Percentiles rank a stretch among this genome's conserved stretches.
Conservation (phyloP, 148 eudicot genomes). For the Oxyria digyna region DNA sequence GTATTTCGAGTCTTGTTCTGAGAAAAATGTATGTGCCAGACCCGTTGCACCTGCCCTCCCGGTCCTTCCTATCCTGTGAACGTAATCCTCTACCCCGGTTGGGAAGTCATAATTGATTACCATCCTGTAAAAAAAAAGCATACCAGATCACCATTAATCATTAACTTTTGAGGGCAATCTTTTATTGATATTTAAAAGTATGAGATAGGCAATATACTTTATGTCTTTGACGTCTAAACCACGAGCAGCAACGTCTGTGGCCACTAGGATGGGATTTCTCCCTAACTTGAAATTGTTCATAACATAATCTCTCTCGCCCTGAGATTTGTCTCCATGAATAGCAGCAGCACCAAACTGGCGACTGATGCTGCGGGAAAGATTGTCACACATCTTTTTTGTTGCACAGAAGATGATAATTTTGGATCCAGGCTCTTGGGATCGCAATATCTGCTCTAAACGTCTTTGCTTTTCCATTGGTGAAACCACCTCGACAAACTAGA, state of each 20-base stretch:
- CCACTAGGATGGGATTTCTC: slow-evolving; percentile 75
- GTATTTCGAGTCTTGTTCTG: slow-evolving; percentile 71
- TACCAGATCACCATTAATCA: neutral
- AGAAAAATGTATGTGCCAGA: slow-evolving; percentile 62
- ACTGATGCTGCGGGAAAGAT: slow-evolving; percentile 55
- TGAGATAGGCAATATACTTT: slow-evolving; percentile 27
- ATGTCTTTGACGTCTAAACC: slow-evolving; percentile 87
- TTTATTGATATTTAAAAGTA: neutral
- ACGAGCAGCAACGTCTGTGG: slow-evolving; percentile 97
- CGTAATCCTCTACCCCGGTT: slow-evolving; percentile 89
- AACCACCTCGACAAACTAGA: slow-evolving; percentile 63
- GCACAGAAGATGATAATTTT: slow-evolving; percentile 83
- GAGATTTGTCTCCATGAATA: slow-evolving; percentile 89
- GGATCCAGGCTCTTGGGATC: slow-evolving; percentile 85
- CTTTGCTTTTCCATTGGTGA: slow-evolving; percentile 63
- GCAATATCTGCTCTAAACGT: slow-evolving; percentile 70
- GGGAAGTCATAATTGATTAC: slow-evolving; percentile 93
- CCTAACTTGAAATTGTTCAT: slow-evolving; percentile 68
- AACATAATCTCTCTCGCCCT: slow-evolving; percentile 75
- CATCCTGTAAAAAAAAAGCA: slow-evolving; percentile 36
- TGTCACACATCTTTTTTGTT: slow-evolving; percentile 96
- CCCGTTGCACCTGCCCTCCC: slow-evolving; percentile 99
- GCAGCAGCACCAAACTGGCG: slow-evolving; percentile 87
- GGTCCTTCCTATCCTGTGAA: slow-evolving; percentile 96
- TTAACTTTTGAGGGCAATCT: too few relatives aligned